A percentile compares a stretch with the other conserved stretches of the same genome.
Evolutionary conservation across 2,329 filamentous ascomycete genomes (phyloP).

Genomic region (Ceratocystis albifundus): DNA sequence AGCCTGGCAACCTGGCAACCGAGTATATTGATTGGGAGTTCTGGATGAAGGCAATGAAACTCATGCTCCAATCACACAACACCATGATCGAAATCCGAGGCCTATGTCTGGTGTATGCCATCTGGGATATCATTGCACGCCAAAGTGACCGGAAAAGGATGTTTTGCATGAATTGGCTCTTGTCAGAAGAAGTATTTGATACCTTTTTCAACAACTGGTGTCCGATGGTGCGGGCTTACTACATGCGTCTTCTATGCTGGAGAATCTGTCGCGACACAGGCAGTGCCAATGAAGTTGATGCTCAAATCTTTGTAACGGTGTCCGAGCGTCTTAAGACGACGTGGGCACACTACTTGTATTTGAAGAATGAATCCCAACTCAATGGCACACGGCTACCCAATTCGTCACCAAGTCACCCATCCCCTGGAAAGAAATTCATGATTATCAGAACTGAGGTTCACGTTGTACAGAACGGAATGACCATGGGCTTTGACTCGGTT

Average conservation of each 20-base stretch:
- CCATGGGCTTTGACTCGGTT: conserved; percentile 41
- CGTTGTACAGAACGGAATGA: conserved; percentile 37
- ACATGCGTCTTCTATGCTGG: conserved; percentile 84
- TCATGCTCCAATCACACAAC: conserved; percentile 72
- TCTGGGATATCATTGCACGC: conserved; percentile 62
- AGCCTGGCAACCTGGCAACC: conserved; percentile 31
- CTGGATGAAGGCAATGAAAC: conserved; percentile 69
- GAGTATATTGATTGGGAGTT: conserved; percentile 65
- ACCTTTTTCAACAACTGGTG: conserved; percentile 88
- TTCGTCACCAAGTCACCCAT: conserved; percentile 74
- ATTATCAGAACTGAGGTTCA: conserved; percentile 70
- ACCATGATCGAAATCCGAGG: conserved; percentile 82
- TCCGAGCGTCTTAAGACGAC: conserved; percentile 56
- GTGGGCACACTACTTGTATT: conserved; percentile 70
- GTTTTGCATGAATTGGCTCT: conserved; percentile 62
- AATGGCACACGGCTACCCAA: conserved; percentile 36
- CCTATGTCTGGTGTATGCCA: conserved; percentile 66
- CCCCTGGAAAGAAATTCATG: conserved; percentile 72
- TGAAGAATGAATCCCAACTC: conserved; percentile 53
- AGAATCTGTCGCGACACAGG: conserved; percentile 68
- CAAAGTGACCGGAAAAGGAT: conserved; percentile 55
- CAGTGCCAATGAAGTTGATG: conserved; percentile 50
- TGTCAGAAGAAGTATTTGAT: conserved; percentile 64
- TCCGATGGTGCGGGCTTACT: conserved; percentile 88
- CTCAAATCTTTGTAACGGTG: conserved; percentile 56